These are phyloP conservation scores for Golubevia sp. DNA, from an alignment of 1,284 basidiomycete genomes.

Conservation along the genomic window DNA sequence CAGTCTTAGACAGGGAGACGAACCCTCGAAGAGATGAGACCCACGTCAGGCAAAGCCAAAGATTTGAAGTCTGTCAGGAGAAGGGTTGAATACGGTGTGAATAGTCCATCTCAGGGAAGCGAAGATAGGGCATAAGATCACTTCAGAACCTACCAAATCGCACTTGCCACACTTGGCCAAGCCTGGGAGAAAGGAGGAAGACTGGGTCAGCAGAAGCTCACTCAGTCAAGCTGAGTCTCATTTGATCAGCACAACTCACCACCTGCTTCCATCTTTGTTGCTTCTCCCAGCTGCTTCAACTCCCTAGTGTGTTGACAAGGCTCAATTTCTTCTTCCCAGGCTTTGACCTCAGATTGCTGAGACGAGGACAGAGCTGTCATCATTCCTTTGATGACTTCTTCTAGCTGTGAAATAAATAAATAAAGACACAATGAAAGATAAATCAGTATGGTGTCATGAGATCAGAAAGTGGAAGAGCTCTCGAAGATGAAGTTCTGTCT, in stretches of 20 bases:
- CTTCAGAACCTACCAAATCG: constrained; percentile 19
- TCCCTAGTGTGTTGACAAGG: constrained; percentile 85
- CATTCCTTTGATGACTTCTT: constrained; percentile 72
- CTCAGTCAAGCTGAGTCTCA: no score
- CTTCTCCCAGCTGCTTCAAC: constrained; percentile 67
- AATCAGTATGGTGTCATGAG: background rate
- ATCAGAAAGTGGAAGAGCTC: background rate
- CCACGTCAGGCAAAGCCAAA: constrained; percentile 95
- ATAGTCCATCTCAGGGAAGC: constrained; percentile 4
- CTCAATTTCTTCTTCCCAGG: constrained; percentile 93
- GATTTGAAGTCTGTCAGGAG: constrained; percentile 66
- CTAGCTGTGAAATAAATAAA: constrained; percentile 25
- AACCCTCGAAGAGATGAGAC: no score
- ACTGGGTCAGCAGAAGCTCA: background rate
- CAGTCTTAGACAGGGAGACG: no score
- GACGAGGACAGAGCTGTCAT: constrained; percentile 84
- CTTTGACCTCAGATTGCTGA: constrained; percentile 89
- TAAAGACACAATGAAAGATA: no score
- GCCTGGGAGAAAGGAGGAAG: background rate
- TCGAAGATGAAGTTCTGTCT: background rate
- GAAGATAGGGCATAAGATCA: background rate
- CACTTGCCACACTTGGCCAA: constrained; percentile 38
- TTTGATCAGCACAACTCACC: background rate
- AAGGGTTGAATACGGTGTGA: no score
- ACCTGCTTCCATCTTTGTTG: constrained; percentile 30